Conservation (phyloP, 2,329 filamentous ascomycete genomes). For the Neoarthrinium moseri region DNA sequence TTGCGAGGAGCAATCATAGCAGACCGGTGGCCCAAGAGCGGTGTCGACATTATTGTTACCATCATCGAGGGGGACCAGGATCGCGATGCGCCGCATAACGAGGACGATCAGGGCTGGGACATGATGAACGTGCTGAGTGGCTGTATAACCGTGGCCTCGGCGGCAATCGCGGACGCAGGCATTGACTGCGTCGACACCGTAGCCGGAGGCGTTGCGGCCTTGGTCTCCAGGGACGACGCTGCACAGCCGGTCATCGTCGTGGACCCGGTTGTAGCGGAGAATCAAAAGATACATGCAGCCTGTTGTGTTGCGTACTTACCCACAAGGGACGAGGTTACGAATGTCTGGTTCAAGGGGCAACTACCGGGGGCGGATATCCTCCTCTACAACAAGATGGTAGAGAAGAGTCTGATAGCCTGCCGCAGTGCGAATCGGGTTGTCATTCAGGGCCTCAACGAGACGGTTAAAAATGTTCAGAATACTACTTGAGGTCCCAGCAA, state of each 20-base stretch:
- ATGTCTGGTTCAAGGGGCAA: slow-evolving; percentile 87
- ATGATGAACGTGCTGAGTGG: slow-evolving; percentile 89
- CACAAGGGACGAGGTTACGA: slow-evolving; percentile 84
- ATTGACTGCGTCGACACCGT: slow-evolving; percentile 95
- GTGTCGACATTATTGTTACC: slow-evolving; percentile 91
- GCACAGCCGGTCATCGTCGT: slow-evolving; percentile 56
- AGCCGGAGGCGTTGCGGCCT: slow-evolving; percentile 82
- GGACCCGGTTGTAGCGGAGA: slow-evolving; percentile 81
- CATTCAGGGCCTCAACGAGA: slow-evolving; percentile 36
- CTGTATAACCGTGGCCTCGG: slow-evolving; percentile 90
- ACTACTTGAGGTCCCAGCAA: slow-evolving; percentile 1
- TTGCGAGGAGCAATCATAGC: slow-evolving; percentile 87
- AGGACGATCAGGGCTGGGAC: slow-evolving; percentile 70
- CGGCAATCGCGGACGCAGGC: slow-evolving; percentile 88
- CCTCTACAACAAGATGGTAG: slow-evolving; percentile 39
- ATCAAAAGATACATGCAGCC: slow-evolving; percentile 73
- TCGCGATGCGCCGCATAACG: slow-evolving; percentile 45
- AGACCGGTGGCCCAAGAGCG: slow-evolving; percentile 97
- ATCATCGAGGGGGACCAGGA: slow-evolving; percentile 93
- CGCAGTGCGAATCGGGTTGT: slow-evolving; percentile 41
- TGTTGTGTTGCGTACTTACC: slow-evolving; percentile 91
- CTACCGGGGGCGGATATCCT: slow-evolving; percentile 42
- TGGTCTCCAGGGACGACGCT: slow-evolving; percentile 51
- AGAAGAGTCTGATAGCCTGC: slow-evolving; percentile 40
- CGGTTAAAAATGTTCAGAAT: slow-evolving; percentile 23